These are phyloP conservation scores for Cryptococcus sp. DNA, from an alignment of 1,284 basidiomycete species.

Conservation along the genomic window DNA sequence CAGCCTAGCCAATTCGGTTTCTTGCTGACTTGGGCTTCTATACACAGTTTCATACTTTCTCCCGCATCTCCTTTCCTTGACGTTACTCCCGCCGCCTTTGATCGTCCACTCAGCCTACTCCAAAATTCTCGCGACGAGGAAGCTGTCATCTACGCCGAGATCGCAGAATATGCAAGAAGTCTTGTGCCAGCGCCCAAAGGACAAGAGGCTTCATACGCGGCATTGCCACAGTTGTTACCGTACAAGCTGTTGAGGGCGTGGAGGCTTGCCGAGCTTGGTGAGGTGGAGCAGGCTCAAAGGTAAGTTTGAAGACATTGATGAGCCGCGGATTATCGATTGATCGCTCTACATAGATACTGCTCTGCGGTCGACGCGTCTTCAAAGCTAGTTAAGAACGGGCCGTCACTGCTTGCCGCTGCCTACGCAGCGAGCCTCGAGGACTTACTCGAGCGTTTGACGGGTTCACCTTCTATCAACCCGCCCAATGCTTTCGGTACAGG, in stretches of 20 bases:
- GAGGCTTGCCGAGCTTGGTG: conserved; percentile 75
- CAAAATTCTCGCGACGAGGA: conserved; percentile 57
- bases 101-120: conserved; percentile 38
- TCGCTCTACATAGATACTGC: conserved; percentile 70
- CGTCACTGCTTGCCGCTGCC: conserved; percentile 60
- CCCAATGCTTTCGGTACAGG: conserved; percentile 62
- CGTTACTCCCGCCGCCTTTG: conserved; percentile 35
- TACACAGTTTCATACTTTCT: conserved; percentile 77
- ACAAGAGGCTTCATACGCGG: conserved; percentile 72
- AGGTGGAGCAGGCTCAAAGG: conserved; percentile 71
- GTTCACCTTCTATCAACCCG: conserved; percentile 68
- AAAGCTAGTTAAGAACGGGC: conserved; percentile 18
- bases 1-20: conserved; percentile 10
- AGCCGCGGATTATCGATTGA: background rate
- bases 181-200: conserved; percentile 71
- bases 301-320: conserved; percentile 46
- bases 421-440: conserved; percentile 77
- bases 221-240: conserved; percentile 83
- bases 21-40: conserved; percentile 4
- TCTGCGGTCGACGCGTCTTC: conserved; percentile 76
- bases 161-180: conserved; percentile 87
- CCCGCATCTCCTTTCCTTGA: conserved; percentile 76
- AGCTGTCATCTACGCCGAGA: conserved; percentile 82
- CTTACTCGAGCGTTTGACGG: conserved; percentile 77
- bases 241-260: conserved; percentile 82